Conservation (phyloP, 306 rosid genomes). For the Potentilla sterilis region DNA sequence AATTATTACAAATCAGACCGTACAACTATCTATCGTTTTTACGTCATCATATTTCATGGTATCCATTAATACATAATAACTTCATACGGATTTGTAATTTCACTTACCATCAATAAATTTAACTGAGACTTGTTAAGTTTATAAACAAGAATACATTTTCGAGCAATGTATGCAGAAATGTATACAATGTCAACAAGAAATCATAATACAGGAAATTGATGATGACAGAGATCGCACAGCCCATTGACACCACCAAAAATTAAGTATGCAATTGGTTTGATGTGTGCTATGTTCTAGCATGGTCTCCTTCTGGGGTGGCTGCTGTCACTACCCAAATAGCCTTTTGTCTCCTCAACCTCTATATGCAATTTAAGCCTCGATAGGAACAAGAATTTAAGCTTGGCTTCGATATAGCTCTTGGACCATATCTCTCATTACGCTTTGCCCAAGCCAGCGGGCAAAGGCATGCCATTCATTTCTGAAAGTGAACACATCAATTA, state of each 20-base stretch:
- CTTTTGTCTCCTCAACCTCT: slow-evolving; percentile 35
- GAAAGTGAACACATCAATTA: neutral
- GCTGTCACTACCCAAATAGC: slow-evolving; percentile 24
- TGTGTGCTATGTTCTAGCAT: slow-evolving; percentile 22
- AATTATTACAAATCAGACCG: too few relatives aligned
- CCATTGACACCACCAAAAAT: slow-evolving; percentile 21
- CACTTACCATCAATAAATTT: too few relatives aligned
- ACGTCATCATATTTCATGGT: too few relatives aligned
- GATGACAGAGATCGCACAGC: slow-evolving; percentile 39
- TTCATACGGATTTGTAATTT: too few relatives aligned
- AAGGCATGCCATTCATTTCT: neutral
- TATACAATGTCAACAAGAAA: neutral
- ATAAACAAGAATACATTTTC: too few relatives aligned
- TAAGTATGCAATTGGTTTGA: slow-evolving; percentile 22
- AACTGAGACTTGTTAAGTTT: too few relatives aligned
- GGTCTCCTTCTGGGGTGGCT: slow-evolving; percentile 43
- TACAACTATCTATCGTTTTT: too few relatives aligned
- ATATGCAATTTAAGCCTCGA: neutral
- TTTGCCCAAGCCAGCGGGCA: neutral
- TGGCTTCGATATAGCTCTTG: neutral
- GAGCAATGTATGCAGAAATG: too few relatives aligned
- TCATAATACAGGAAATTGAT: slow-evolving; percentile 34
- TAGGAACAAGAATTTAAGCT: neutral
- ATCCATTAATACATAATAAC: too few relatives aligned
- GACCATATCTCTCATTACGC: neutral